These are phyloP conservation scores for Aspergillus luchuensis DNA, from an alignment of 2,329 filamentous ascomycete species.

Conservation along the genomic window DNA sequence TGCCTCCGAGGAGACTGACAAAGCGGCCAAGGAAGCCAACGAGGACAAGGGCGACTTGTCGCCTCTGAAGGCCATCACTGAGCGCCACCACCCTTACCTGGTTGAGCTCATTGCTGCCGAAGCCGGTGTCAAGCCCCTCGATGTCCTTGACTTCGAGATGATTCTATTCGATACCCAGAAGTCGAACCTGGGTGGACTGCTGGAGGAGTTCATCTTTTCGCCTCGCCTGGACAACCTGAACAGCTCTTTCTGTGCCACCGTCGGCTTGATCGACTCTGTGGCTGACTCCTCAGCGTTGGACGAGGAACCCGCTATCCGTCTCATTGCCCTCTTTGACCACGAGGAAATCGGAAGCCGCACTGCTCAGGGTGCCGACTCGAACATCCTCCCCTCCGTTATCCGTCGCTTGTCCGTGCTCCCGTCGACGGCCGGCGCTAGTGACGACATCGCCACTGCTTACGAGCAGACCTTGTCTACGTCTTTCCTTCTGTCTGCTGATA, in stretches of 20 bases:
- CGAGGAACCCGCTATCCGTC: constrained; percentile 76
- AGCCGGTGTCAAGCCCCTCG: constrained; percentile 67
- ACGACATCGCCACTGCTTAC: constrained; percentile 74
- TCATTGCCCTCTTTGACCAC: constrained; percentile 96
- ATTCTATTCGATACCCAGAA: constrained; percentile 97
- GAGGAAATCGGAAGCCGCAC: constrained; percentile 94
- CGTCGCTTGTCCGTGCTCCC: constrained; percentile 82
- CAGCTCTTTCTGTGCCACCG: constrained; percentile 91
- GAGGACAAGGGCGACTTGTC: constrained; percentile 61
- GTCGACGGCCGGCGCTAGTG: constrained; percentile 58
- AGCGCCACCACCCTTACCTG: constrained; percentile 87
- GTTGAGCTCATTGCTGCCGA: constrained; percentile 82
- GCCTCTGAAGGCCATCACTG: constrained; percentile 73
- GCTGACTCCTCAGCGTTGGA: constrained; percentile 65
- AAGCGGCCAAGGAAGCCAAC: constrained; percentile 16
- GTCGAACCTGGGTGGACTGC: constrained; percentile 81
- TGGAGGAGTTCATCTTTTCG: constrained; percentile 94
- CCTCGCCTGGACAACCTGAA: constrained; percentile 93
- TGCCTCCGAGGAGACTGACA: constrained; percentile 39
- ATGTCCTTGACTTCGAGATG: constrained; percentile 91
- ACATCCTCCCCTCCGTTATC: constrained; percentile 83
- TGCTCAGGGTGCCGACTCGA: constrained; percentile 91
- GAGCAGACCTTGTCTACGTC: constrained; percentile 90
- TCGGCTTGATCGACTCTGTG: constrained; percentile 81
- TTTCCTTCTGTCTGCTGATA: constrained; percentile 93